Percentiles rank a stretch among this genome's conserved stretches.
phyloP scores from a whole-genome alignment of 1,139 yeast genomes.

The Meyerozyma carpophila region DNA sequence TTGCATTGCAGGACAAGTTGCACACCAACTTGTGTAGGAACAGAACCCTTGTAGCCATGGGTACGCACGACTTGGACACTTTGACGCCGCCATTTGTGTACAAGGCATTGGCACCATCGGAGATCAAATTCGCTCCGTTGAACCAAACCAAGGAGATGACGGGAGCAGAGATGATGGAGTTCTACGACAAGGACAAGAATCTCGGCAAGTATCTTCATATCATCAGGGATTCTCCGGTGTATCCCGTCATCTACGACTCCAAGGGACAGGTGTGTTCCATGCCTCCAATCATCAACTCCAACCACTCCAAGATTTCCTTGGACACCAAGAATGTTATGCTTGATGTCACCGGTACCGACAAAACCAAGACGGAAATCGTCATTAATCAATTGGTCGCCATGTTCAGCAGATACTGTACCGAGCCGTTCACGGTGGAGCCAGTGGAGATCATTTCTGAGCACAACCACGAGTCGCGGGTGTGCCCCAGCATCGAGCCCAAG shows the following conservation, averaged over 20 bases:
- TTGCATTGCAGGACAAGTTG: conserved; percentile 91
- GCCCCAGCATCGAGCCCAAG: conserved; percentile 72
- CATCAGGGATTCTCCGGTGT: conserved; percentile 83
- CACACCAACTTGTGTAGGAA: conserved; percentile 95
- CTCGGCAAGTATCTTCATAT: conserved; percentile 84
- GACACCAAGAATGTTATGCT: conserved; percentile 85
- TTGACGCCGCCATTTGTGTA: conserved; percentile 82
- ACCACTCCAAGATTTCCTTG: conserved; percentile 81
- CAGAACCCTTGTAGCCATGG: conserved; percentile 95
- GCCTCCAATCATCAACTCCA: conserved; percentile 96
- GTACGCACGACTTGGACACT: conserved; percentile 91
- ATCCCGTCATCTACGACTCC: conserved; percentile 83
- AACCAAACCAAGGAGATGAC: conserved; percentile 75
- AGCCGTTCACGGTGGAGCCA: conserved; percentile 82
- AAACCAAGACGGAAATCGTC: conserved; percentile 86
- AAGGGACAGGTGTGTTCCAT: conserved; percentile 78
- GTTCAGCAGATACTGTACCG: conserved; percentile 83
- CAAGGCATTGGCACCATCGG: conserved; percentile 77
- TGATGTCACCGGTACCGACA: conserved; percentile 94
- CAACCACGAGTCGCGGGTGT: conserved; percentile 68
- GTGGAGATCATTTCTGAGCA: conserved; percentile 80
- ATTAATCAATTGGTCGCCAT: conserved; percentile 89
- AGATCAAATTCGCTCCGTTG: conserved; percentile 75
- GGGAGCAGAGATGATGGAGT: conserved; percentile 80
- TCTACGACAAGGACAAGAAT: conserved; percentile 87